Conservation (phyloP, 306 rosid species). For the Cucumis sativus region DNA sequence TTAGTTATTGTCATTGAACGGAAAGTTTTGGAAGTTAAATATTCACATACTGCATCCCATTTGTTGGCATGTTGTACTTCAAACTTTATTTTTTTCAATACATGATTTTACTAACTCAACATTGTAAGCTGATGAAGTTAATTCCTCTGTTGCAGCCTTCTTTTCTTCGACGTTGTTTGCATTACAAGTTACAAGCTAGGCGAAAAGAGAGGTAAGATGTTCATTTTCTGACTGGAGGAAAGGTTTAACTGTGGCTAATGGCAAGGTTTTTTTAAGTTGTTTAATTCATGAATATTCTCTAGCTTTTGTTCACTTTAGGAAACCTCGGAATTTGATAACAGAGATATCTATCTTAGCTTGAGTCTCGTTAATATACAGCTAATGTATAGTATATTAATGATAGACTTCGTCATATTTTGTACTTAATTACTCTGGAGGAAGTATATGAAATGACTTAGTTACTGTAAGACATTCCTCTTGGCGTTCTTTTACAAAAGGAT, state of each 20-base stretch:
- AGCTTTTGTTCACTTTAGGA: background rate
- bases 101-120: background rate
- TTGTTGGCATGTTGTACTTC: background rate
- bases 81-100: background rate
- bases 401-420: background rate
- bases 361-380: background rate
- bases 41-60: background rate
- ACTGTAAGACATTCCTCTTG: too few relatives aligned
- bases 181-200: conserved; percentile 64
- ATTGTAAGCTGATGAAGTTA: background rate
- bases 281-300: background rate
- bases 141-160: conserved; percentile 59
- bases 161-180: conserved; percentile 70
- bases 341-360: background rate
- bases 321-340: background rate
- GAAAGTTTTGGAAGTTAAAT: background rate
- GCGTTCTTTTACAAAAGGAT: too few relatives aligned
- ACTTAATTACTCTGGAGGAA: background rate
- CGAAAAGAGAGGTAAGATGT: conserved; percentile 42
- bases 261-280: background rate
- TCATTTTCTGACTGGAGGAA: background rate
- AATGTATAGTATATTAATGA: background rate
- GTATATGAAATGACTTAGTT: background rate
- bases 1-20: background rate
- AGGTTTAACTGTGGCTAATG: background rate